Conservation (phyloP, 306 rosid genomes). For the apple (Malus domestica) region ASM211411v1 NC_041795.1:14315501-14316000, state of each 20-base stretch:
- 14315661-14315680: not conserved
- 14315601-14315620: not conserved
- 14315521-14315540: not conserved
- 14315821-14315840: slow-evolving; percentile 76
- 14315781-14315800: slow-evolving; percentile 94
- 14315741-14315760: slow-evolving; percentile 49
- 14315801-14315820: slow-evolving; percentile 93
- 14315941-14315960: slow-evolving; percentile 92
- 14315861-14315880: not conserved
- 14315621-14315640: not conserved
- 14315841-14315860: slow-evolving; percentile 60
- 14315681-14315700: slow-evolving; percentile 71
- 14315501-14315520: not conserved
- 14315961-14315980: slow-evolving; percentile 95
- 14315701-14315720: slow-evolving; percentile 49
- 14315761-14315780: slow-evolving; percentile 74
- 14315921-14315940: slow-evolving; percentile 75
- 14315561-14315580: not conserved
- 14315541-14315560: not conserved
- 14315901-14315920: not conserved
- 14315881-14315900: not conserved
- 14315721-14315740: slow-evolving; percentile 51
- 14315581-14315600: not conserved
- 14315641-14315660: not conserved
- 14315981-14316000: slow-evolving; percentile 38